A percentile compares a stretch with the other conserved stretches of the same genome.
Conservation (phyloP, 805 yeast species). For the Metschnikowia shivogae region DNA sequence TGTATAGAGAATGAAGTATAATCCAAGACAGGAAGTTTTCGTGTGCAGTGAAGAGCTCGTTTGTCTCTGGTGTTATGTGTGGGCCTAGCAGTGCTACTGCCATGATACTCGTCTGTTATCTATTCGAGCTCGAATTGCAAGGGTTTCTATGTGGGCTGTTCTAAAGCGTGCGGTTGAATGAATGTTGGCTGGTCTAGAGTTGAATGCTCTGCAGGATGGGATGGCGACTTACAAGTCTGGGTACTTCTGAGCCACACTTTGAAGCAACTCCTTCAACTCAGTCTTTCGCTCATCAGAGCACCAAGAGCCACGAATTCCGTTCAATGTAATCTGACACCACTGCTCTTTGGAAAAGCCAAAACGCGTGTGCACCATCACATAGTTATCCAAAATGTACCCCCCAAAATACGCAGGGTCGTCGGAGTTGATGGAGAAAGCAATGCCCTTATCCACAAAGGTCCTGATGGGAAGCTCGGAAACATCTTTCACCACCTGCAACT, state of each 20-base stretch:
- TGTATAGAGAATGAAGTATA: too few species aligned
- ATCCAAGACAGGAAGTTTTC: too few species aligned
- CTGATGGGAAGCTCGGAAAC: constrained; percentile 65
- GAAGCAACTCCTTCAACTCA: constrained; percentile 43
- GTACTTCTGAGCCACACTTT: constrained; percentile 40
- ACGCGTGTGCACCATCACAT: constrained; percentile 57
- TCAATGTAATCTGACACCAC: constrained; percentile 62
- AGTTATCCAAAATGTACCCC: constrained; percentile 78
- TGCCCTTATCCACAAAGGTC: constrained; percentile 53
- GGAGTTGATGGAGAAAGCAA: constrained; percentile 72
- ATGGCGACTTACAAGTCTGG: constrained; percentile 7
- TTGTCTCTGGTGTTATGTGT: too few species aligned
- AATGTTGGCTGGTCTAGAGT: too few species aligned
- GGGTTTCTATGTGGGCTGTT: too few species aligned
- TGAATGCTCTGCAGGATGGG: too few species aligned
- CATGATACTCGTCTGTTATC: too few species aligned
- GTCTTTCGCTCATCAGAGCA: constrained; percentile 53
- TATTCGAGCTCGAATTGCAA: too few species aligned
- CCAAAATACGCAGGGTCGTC: constrained; percentile 64
- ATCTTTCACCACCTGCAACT: constrained; percentile 67
- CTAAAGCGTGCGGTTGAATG: too few species aligned
- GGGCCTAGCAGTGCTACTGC: too few species aligned
- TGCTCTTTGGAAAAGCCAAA: constrained; percentile 58
- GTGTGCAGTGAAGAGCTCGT: too few species aligned
- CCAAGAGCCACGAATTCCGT: constrained; percentile 74